Base-by-base conservation (phyloP, 1,284 basidiomycete genomes). In the Puccinia novopanici region DNA sequence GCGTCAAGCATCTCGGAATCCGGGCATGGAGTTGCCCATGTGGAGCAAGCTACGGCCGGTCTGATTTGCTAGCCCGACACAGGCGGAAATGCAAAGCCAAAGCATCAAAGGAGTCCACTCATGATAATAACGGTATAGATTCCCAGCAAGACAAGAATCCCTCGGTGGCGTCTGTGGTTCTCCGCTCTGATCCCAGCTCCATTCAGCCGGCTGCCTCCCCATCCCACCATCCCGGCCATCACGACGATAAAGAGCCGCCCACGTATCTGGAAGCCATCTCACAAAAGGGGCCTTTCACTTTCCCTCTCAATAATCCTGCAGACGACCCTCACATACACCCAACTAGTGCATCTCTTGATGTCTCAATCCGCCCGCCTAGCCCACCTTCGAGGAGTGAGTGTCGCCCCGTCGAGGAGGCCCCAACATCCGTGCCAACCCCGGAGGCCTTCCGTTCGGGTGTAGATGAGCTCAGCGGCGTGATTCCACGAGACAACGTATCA, bases 21-120 rank as follows among this genome's bases (percentile, higher is more conserved):
- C 65, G 76, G 9, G 65, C 76, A 22, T 78, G 76, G 76, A 57
- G 37, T 34, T 78, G 76, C 27, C 15, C 42, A 15, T 78, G 76
- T 68, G 76, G 76, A 27, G 52, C 27, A 9, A 71, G 37, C 19
- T 78, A 78, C 67, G 76, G 54, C 3, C 30, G 76, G 40, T 70
- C 63, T 71, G 76, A 78, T 54, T 52, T 78, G 22, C 67, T 78
- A 0, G 30, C 50, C 17, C 50, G 76, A 42, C 76, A 78, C 54
- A 78, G 68, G 42, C 52, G 55, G 2, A 78, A 71, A 37, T 78
- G 76, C 54, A 63, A 74, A 55, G 42, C 54, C 0, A 59, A 74
- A 61, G 8, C 8, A n/a, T 54, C 54, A n/a, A n/a, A n/a, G n/a
- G n/a, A n/a, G n/a, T n/a, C n/a, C n/a, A n/a, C n/a, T n/a, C n/a